A percentile compares a stretch with the other conserved stretches of the same genome.
These are phyloP conservation scores for Corrigiola litoralis DNA, from an alignment of 179 eudicot species.

Conservation along the genomic window DNA sequence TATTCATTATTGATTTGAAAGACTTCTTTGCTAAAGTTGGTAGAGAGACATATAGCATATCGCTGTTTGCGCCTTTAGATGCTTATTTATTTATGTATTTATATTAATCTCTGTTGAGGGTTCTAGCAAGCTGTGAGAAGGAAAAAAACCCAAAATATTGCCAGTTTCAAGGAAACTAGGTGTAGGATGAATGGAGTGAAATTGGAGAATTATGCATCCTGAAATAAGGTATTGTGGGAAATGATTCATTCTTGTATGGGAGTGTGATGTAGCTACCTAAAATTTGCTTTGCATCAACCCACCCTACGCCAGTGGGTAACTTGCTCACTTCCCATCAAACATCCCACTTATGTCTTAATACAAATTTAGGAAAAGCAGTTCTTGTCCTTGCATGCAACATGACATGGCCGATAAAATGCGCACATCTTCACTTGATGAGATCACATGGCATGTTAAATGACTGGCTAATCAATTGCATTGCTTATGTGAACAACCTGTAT, in stretches of 20 bases:
- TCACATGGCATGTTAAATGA: conserved; percentile 18
- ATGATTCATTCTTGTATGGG: neutral
- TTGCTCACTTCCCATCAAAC: too few relatives aligned
- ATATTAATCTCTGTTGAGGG: too few relatives aligned
- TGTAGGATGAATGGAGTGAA: neutral
- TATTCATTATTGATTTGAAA: too few relatives aligned
- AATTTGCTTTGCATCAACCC: too few relatives aligned
- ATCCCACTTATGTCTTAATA: too few relatives aligned
- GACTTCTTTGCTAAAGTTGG: too few relatives aligned
- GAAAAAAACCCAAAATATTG: neutral
- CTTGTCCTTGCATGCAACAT: conserved; percentile 15
- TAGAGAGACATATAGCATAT: too few relatives aligned
- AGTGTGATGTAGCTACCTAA: too few relatives aligned
- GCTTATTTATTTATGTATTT: too few relatives aligned
- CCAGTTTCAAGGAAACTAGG: too few relatives aligned
- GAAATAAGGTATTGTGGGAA: neutral
- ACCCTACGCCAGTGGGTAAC: too few relatives aligned
- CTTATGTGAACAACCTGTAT: neutral
- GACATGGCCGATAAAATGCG: conserved; percentile 4
- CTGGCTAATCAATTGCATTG: neutral
- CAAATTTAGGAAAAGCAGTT: neutral
- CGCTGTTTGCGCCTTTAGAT: too few relatives aligned
- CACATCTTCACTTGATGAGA: neutral
- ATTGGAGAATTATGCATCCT: neutral
- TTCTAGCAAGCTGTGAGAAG: neutral